These are phyloP conservation scores for Aspergillus clavatus DNA, from an alignment of 2,329 filamentous ascomycete species.

Conservation along the genomic window DNA sequence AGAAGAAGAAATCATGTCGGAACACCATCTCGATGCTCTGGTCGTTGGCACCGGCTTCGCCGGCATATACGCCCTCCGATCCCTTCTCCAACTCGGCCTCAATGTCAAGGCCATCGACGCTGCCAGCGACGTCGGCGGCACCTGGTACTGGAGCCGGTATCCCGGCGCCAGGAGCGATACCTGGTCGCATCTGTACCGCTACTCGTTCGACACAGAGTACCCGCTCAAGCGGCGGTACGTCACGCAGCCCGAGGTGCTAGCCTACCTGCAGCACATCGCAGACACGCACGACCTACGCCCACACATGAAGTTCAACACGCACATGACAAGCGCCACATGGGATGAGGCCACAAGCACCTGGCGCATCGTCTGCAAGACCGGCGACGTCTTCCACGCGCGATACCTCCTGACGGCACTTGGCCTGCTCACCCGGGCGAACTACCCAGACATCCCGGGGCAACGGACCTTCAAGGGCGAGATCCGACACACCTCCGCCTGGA, in stretches of 20 bases:
- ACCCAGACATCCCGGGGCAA: conserved; percentile 50
- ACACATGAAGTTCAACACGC: conserved; percentile 18
- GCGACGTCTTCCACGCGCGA: conserved; percentile 1
- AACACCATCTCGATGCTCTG: conserved; percentile 28
- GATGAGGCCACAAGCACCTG: conserved; percentile 9
- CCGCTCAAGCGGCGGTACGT: conserved; percentile 5
- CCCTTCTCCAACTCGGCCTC: conserved; percentile 34
- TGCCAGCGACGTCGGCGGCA: conserved; percentile 37
- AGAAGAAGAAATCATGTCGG: neutral
- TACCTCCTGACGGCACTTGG: conserved; percentile 19
- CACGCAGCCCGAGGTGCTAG: conserved; percentile 22
- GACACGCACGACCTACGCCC: conserved; percentile 16
- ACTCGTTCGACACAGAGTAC: conserved; percentile 22
- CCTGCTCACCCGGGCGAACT: conserved; percentile 39
- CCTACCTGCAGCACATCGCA: conserved; percentile 25
- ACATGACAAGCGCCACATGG: conserved; percentile 13
- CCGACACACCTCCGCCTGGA: conserved; percentile 53
- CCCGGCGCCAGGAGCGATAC: conserved; percentile 43
- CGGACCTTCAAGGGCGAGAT: conserved; percentile 49
- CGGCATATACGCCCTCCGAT: conserved; percentile 35
- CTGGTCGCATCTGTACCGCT: conserved; percentile 22
- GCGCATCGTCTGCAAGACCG: conserved; percentile 8
- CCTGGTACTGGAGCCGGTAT: conserved; percentile 45
- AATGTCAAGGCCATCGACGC: conserved; percentile 38
- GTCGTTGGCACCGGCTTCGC: conserved; percentile 41